Conservation (phyloP, 73 alveolate species). For the Paramecium pentaurelia region DNA sequence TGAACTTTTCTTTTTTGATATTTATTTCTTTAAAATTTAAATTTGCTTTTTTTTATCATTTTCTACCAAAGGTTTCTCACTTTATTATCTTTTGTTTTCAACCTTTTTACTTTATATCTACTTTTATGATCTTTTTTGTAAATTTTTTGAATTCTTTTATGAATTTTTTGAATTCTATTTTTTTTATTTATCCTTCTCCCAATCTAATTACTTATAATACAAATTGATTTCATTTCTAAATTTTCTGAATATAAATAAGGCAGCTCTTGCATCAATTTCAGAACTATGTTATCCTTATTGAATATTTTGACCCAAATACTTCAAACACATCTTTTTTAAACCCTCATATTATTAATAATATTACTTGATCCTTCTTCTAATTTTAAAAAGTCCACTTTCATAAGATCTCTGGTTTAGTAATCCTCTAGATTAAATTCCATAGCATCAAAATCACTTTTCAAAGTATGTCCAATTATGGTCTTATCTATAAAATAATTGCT, state of each 20-base stretch:
- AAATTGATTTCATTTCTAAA: constrained; percentile 50
- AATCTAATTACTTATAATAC: background rate
- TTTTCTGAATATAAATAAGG: constrained; percentile 69
- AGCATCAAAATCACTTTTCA: constrained; percentile 71
- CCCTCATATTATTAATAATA: background rate
- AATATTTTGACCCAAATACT: constrained; percentile 62
- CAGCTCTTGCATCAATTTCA: constrained; percentile 78
- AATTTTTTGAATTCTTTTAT: background rate
- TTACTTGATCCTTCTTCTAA: constrained; percentile 62
- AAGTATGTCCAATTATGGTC: constrained; percentile 73
- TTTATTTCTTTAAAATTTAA: background rate
- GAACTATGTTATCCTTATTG: constrained; percentile 77
- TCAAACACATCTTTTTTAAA: constrained; percentile 63
- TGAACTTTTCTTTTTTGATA: background rate
- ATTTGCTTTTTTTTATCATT: background rate
- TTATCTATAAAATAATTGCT: constrained; percentile 21
- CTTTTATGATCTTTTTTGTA: background rate
- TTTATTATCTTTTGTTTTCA: background rate
- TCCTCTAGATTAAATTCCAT: constrained; percentile 61
- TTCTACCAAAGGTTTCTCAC: background rate
- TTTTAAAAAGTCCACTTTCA: constrained; percentile 56
- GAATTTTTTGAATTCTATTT: background rate
- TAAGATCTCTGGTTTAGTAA: constrained; percentile 63
- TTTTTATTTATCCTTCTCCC: background rate
- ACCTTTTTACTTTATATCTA: background rate